Evolutionary conservation across 495 filamentous ascomycete species (phyloP), one percentile per base, ranked within the genome.

Genomic region (Podospora sp.): DNA sequence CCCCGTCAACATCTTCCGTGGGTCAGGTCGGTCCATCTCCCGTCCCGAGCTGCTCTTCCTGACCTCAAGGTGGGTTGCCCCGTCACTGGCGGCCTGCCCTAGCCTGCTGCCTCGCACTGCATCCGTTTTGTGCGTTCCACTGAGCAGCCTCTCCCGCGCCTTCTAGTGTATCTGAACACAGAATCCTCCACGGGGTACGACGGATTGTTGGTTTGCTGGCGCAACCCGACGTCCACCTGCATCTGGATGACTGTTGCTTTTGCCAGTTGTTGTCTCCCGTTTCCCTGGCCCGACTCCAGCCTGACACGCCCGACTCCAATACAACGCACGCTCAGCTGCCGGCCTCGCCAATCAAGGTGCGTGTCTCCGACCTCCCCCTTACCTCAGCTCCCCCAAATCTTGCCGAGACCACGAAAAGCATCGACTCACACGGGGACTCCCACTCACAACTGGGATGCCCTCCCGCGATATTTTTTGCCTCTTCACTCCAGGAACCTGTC

Each of bases 211-310:
- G 40, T 6, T 46, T 46, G 40, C 40, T 46, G 40, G 40, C 40
- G 9, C 40, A 18, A 46, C 40, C 62, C 62, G 16, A 35, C 50
- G 20, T 35, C 22, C 35, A 18, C 9, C 35, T 49, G 16, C 24
- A 55, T 53, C 46, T 63, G 61, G 59, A 50, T 49, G 59, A 63
- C 46, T 52, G 61, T 62, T 62, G 21, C 50, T 53, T 60, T 60
- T 40, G 9, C 69, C 67, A 72, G 66, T 72, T 65, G 60, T 59
- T 52, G 29, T 24, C n/a, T 26, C 20, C 22, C 66, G 7, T 63
- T 63, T 24, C 56, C 64, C 53, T 55, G 63, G 60, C 65, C 64
- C 66, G 69, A 66, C 71, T 55, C 59, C 59, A 69, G 71, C 71
- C 71, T 71, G 71, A 73, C 69, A 68, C 69, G 61, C 61, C 49